phyloP scores from a whole-genome alignment of 2,329 filamentous ascomycete genomes.

The Monosporascus sp. region DNA sequence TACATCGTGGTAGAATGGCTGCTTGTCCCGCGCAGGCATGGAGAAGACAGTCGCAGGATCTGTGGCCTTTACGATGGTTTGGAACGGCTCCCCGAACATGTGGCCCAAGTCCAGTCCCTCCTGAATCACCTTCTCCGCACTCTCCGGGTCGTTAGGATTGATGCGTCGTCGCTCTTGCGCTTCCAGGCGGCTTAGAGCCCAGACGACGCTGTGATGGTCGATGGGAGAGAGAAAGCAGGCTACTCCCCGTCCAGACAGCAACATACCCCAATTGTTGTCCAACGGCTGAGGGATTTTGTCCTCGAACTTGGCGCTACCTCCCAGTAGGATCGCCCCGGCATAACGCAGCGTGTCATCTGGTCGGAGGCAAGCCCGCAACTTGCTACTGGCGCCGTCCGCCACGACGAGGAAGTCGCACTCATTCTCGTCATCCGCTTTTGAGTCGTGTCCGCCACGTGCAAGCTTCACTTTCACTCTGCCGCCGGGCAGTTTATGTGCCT shows the following conservation, averaged over 20 bases:
- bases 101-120: constrained; percentile 27
- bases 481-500: constrained; percentile 8
- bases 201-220: constrained; percentile 34
- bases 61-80: constrained; percentile 32
- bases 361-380: constrained; percentile 31
- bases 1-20: constrained; percentile 32
- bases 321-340: constrained; percentile 33
- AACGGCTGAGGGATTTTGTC: constrained; percentile 26
- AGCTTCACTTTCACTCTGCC: constrained; percentile 13
- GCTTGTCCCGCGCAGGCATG: constrained; percentile 39
- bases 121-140: constrained; percentile 25
- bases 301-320: constrained; percentile 32
- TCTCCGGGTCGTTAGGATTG: constrained; percentile 3
- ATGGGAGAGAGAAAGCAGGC: constrained; percentile 40
- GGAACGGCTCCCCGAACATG: constrained; percentile 33
- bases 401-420: constrained; percentile 38
- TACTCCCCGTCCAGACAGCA: constrained; percentile 32
- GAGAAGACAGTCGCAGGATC: constrained; percentile 30
- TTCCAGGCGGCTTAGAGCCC: constrained; percentile 35
- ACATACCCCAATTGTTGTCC: constrained; percentile 34
- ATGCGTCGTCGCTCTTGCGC: constrained; percentile 3
- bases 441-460: not conserved
- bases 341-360: constrained; percentile 34
- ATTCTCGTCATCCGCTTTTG: constrained; percentile 16
- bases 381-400: constrained; percentile 39